A percentile compares a stretch with the other conserved stretches of the same genome.
These are phyloP conservation scores for Phytophthora sp. DNA, from an alignment of 352 stramenopile species.

Conservation along the genomic window DNA sequence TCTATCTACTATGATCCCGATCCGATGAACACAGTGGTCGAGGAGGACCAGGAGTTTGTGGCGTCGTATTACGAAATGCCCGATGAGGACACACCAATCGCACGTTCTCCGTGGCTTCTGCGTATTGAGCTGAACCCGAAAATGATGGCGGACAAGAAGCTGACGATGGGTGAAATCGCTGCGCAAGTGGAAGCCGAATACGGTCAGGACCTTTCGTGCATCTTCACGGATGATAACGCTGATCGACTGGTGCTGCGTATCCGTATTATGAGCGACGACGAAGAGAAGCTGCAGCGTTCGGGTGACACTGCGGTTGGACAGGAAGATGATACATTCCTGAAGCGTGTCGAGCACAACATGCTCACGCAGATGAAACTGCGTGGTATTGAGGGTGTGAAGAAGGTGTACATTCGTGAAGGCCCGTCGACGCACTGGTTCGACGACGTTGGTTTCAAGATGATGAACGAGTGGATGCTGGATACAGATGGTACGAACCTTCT, in stretches of 20 bases:
- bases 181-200: slow-evolving; percentile 96
- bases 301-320: slow-evolving; percentile 87
- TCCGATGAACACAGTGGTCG: slow-evolving; percentile 96
- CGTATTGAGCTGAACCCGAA: slow-evolving; percentile 98
- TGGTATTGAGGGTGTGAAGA: slow-evolving; percentile 98
- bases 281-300: slow-evolving; percentile 84
- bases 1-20: slow-evolving; percentile 99
- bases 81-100: slow-evolving; percentile 95
- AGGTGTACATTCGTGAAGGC: slow-evolving; percentile 97
- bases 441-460: slow-evolving; percentile 94
- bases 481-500: slow-evolving; percentile 99
- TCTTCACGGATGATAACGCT: slow-evolving; percentile 98
- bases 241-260: slow-evolving; percentile 97
- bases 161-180: slow-evolving; percentile 97
- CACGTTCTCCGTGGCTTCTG: slow-evolving; percentile 97
- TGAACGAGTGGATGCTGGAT: slow-evolving; percentile 98
- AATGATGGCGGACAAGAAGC: slow-evolving; percentile 97
- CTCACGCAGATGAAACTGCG: slow-evolving; percentile 96
- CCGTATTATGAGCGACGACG: slow-evolving; percentile 96
- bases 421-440: slow-evolving; percentile 96
- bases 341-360: slow-evolving; percentile 98
- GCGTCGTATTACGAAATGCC: slow-evolving; percentile 98
- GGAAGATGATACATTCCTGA: slow-evolving; percentile 97
- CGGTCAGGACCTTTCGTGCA: slow-evolving; percentile 95
- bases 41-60: slow-evolving; percentile 97